Evolutionary conservation across 2,329 filamentous ascomycete genomes (phyloP).

Genomic region (Zasmidium cellare): DNA sequence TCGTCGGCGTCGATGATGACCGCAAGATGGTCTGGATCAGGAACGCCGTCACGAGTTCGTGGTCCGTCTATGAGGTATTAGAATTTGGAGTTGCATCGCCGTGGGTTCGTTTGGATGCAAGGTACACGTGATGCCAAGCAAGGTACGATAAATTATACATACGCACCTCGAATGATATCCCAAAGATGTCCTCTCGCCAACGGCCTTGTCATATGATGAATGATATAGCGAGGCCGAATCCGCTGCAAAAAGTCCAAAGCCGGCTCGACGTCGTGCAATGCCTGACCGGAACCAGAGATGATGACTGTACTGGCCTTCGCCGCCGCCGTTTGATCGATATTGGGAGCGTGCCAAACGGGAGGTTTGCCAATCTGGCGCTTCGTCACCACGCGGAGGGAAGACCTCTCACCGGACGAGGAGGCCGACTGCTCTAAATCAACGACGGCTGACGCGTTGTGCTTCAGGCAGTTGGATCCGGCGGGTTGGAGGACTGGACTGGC

Average conservation of each 20-base stretch:
- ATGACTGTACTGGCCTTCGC: slow-evolving; percentile 29
- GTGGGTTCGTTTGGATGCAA: background rate
- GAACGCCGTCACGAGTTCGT: slow-evolving; percentile 29
- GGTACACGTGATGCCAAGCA: background rate
- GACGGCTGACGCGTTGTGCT: slow-evolving; percentile 32
- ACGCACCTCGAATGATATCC: slow-evolving; percentile 30
- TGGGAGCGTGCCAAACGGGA: slow-evolving; percentile 32
- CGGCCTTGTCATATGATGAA: slow-evolving; percentile 36
- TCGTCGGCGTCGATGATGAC: slow-evolving; percentile 38
- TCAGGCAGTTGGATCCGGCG: slow-evolving; percentile 26
- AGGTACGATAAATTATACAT: background rate
- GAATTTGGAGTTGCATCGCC: background rate
- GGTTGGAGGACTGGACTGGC: slow-evolving; percentile 28
- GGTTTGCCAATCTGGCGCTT: slow-evolving; percentile 28
- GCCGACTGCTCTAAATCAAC: slow-evolving; percentile 25
- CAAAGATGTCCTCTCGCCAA: slow-evolving; percentile 34
- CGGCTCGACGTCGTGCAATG: slow-evolving; percentile 33
- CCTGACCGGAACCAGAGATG: slow-evolving; percentile 34
- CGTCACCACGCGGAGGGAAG: slow-evolving; percentile 22
- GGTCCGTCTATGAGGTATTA: slow-evolving; percentile 27
- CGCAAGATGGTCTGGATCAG: slow-evolving; percentile 34
- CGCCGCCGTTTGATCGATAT: slow-evolving; percentile 21
- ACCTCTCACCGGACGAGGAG: slow-evolving; percentile 10
- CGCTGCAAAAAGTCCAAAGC: slow-evolving; percentile 35
- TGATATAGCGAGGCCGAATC: slow-evolving; percentile 31